Conservation (phyloP, 2,329 filamentous ascomycete genomes). For the Aspergillus texensis region DNA sequence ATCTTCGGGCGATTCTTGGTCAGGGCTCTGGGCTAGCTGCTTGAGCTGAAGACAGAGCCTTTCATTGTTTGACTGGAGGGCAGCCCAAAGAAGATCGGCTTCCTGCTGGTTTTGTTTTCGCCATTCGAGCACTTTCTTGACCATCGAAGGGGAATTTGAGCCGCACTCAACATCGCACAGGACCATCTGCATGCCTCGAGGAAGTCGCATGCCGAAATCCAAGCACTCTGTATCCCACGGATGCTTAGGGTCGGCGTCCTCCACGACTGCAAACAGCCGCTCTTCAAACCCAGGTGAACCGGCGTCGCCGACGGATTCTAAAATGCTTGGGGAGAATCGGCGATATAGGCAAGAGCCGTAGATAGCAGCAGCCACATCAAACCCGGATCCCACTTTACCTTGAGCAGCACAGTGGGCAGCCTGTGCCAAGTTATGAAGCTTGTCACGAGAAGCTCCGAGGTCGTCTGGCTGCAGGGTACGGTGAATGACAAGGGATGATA, state of each 20-base stretch:
- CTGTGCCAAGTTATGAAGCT: constrained; percentile 90
- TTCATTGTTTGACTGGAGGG: constrained; percentile 75
- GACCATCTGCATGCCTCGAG: constrained; percentile 72
- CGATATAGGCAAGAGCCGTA: constrained; percentile 90
- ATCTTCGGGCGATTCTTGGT: constrained; percentile 49
- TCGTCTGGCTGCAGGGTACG: constrained; percentile 47
- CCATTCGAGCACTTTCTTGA: constrained; percentile 88
- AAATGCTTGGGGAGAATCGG: constrained; percentile 81
- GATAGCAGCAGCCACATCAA: constrained; percentile 90
- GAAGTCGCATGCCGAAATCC: constrained; percentile 71
- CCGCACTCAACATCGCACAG: constrained; percentile 98
- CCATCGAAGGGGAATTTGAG: constrained; percentile 92
- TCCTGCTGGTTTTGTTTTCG: constrained; percentile 63
- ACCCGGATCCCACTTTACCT: constrained; percentile 93
- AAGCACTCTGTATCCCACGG: constrained; percentile 80
- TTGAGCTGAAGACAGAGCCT: constrained; percentile 67
- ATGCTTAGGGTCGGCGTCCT: constrained; percentile 53
- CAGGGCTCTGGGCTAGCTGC: constrained; percentile 49
- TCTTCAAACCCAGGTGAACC: constrained; percentile 68
- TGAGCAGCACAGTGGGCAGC: constrained; percentile 93
- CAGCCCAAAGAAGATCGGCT: constrained; percentile 73
- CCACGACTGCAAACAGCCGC: constrained; percentile 66
- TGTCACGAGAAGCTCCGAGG: constrained; percentile 55
- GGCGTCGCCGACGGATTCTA: constrained; percentile 68
- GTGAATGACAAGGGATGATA: constrained; percentile 52